Percentiles rank a stretch among this genome's conserved stretches.
Evolutionary conservation across 106 monocot genomes (phyloP).

Genomic region (Agapanthus africanus): DNA sequence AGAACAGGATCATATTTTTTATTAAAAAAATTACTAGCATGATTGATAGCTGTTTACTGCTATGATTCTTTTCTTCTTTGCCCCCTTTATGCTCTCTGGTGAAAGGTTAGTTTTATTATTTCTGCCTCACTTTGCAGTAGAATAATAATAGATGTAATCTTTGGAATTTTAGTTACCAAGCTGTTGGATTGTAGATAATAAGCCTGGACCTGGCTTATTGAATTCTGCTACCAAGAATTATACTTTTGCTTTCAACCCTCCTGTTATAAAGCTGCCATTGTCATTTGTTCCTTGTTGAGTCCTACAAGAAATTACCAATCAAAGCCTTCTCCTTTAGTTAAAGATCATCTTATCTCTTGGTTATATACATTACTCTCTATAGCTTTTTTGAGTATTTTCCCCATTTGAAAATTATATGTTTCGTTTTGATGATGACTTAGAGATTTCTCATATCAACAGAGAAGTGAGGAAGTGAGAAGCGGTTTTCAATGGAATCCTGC

Average conservation of each 20-base stretch:
- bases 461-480: background rate
- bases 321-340: slow-evolving; percentile 18
- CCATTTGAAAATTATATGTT: too few relatives aligned
- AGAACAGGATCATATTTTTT: too few relatives aligned
- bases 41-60: slow-evolving; percentile 12
- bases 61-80: slow-evolving; percentile 5
- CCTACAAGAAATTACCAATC: slow-evolving; percentile 50
- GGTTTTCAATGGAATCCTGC: slow-evolving; percentile 17
- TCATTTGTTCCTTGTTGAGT: slow-evolving; percentile 7
- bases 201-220: slow-evolving; percentile 12
- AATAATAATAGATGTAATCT: slow-evolving; percentile 19
- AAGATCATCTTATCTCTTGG: background rate
- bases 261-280: slow-evolving; percentile 1
- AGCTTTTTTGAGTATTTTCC: too few relatives aligned
- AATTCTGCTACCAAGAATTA: slow-evolving; percentile 35
- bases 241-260: slow-evolving; percentile 6
- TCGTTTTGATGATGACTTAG: background rate
- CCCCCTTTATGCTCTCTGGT: slow-evolving; percentile 4
- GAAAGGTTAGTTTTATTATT: slow-evolving; percentile 8
- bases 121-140: slow-evolving; percentile 3
- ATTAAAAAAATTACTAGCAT: too few relatives aligned
- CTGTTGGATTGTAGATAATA: slow-evolving; percentile 40
- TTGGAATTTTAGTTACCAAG: slow-evolving; percentile 22
- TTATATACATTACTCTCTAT: background rate
- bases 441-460: background rate